A percentile compares a stretch with the other conserved stretches of the same genome.
Evolutionary conservation across 805 yeast species (phyloP).

Genomic region (Tetrapisispora arboricola): DNA sequence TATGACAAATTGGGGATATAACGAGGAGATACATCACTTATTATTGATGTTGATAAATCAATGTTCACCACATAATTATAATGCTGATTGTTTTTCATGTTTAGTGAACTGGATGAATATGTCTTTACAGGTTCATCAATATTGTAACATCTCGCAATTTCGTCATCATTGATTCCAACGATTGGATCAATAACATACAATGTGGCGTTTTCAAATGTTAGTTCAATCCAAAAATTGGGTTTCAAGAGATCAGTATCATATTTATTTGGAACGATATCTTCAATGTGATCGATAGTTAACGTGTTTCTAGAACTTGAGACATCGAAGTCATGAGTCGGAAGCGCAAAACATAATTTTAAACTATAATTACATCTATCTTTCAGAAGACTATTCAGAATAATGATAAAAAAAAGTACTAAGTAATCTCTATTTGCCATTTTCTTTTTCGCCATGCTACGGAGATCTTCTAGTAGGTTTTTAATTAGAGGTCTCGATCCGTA

Average conservation of each 20-base stretch:
- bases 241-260: conserved; percentile 20
- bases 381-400: conserved; percentile 14
- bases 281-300: conserved; percentile 3
- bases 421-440: conserved; percentile 18
- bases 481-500: conserved; percentile 15
- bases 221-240: conserved; percentile 24
- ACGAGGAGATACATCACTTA: conserved; percentile 19
- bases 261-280: conserved; percentile 12
- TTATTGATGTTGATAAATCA: conserved; percentile 4
- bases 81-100: no score
- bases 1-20: conserved; percentile 14
- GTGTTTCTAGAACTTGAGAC: conserved; percentile 3
- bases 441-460: conserved; percentile 15
- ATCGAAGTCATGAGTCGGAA: conserved; percentile 14
- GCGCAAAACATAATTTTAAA: conserved; percentile 16
- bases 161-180: conserved; percentile 10
- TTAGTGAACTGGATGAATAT: no score
- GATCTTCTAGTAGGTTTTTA: conserved; percentile 3
- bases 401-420: conserved; percentile 14
- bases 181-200: conserved; percentile 20
- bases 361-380: conserved; percentile 1
- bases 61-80: conserved; percentile 13
- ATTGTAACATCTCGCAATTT: conserved; percentile 8
- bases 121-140: conserved; percentile 6
- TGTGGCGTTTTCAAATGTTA: conserved; percentile 4